phyloP scores from a whole-genome alignment of 2,329 filamentous ascomycete species.

The Xenoacremonium recifei region DNA sequence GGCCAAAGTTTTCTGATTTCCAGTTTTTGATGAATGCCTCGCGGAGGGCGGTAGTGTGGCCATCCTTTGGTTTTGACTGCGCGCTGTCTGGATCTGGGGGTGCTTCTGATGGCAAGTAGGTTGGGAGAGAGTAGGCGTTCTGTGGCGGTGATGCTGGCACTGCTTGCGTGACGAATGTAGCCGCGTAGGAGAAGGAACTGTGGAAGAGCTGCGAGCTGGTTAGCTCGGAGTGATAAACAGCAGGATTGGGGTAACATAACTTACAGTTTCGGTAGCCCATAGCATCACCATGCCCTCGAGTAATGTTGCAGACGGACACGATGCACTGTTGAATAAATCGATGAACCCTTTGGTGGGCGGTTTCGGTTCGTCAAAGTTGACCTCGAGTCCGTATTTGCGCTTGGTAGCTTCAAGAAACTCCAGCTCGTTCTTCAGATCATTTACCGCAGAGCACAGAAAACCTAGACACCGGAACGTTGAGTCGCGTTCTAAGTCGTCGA shows the following conservation, averaged over 20 bases:
- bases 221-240: neutral
- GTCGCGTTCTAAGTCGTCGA: neutral
- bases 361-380: neutral
- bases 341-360: neutral
- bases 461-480: neutral
- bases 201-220: neutral
- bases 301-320: slow-evolving; percentile 1
- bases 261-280: neutral
- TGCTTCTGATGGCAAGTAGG: neutral
- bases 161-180: neutral
- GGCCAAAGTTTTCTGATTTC: neutral
- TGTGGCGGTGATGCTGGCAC: neutral
- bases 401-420: slow-evolving; percentile 1
- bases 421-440: neutral
- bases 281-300: slow-evolving; percentile 1
- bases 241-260: neutral
- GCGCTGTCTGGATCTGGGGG: neutral
- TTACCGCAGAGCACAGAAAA: neutral
- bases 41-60: neutral
- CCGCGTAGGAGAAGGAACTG: neutral
- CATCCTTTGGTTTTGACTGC: neutral
- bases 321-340: neutral
- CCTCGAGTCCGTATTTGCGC: neutral
- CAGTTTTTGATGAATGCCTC: slow-evolving; percentile 1
- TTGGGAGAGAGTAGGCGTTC: neutral